phyloP scores from a whole-genome alignment of 352 stramenopile species.

The Phytophthora colocasiae region DNA sequence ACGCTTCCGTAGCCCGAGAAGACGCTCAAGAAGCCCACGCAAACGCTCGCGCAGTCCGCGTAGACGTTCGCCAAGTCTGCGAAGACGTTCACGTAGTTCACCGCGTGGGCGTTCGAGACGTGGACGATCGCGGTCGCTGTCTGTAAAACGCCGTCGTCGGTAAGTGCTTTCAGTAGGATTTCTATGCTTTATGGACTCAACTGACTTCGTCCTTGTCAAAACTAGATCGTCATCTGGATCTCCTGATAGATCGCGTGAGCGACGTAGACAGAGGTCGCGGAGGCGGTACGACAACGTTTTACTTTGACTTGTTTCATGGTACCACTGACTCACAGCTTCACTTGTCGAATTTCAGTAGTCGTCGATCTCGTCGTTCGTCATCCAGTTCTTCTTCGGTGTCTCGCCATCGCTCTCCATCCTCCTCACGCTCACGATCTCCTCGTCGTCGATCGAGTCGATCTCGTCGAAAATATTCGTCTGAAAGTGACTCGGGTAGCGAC shows the following conservation, averaged over 20 bases:
- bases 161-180: slow-evolving; percentile 5
- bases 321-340: too few species aligned
- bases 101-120: slow-evolving; percentile 27
- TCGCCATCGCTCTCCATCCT: slow-evolving; percentile 31
- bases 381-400: slow-evolving; percentile 36
- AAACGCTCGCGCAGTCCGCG: slow-evolving; percentile 24
- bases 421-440: slow-evolving; percentile 39
- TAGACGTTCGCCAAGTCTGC: slow-evolving; percentile 19
- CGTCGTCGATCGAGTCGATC: slow-evolving; percentile 32
- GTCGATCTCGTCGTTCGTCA: slow-evolving; percentile 24
- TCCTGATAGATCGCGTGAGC: slow-evolving; percentile 13
- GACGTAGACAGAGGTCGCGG: slow-evolving; percentile 15
- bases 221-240: slow-evolving; percentile 44
- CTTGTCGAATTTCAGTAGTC: slow-evolving; percentile 20
- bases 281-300: slow-evolving; percentile 3
- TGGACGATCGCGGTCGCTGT: slow-evolving; percentile 29
- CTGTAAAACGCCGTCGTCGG: slow-evolving; percentile 37
- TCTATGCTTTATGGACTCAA: not conserved
- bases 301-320: not conserved
- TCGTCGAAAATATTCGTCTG: slow-evolving; percentile 29
- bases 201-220: not conserved
- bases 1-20: slow-evolving; percentile 23
- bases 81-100: slow-evolving; percentile 25
- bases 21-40: slow-evolving; percentile 26
- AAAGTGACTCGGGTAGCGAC: slow-evolving; percentile 30